phyloP scores from a whole-genome alignment of 345 rosid genomes.

The Dipteronia sinensis region DNA sequence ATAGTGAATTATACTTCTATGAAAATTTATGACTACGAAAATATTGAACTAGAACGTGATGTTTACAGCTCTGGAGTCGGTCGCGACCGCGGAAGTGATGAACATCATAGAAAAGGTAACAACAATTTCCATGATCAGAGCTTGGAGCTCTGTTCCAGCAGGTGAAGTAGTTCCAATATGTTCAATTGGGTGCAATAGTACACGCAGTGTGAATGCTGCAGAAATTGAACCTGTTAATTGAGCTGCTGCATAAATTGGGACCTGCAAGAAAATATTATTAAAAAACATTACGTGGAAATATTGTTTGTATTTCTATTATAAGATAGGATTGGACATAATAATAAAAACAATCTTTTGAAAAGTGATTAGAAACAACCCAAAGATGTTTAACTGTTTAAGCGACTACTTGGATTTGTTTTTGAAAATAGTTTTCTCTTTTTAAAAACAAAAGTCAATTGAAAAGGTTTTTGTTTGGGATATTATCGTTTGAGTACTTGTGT shows the following conservation, averaged over 20 bases:
- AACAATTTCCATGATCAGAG: constrained; percentile 53
- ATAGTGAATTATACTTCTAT: not conserved
- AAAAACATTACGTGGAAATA: too few relatives aligned
- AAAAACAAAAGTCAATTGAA: too few relatives aligned
- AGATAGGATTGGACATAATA: too few relatives aligned
- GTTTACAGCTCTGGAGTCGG: constrained; percentile 49
- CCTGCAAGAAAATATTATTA: constrained; percentile 27
- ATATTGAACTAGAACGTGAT: not conserved
- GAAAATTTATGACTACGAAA: not conserved
- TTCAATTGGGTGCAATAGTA: constrained; percentile 43
- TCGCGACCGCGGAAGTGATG: constrained; percentile 51
- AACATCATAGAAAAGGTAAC: constrained; percentile 59
- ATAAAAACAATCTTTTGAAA: too few relatives aligned
- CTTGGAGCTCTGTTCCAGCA: constrained; percentile 49
- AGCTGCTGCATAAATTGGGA: constrained; percentile 49
- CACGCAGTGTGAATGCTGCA: constrained; percentile 40
- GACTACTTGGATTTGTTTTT: too few relatives aligned
- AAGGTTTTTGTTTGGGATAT: too few relatives aligned
- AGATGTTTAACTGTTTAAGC: too few relatives aligned
- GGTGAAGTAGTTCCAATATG: constrained; percentile 51
- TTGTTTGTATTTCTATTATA: too few relatives aligned
- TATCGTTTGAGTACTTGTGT: too few relatives aligned
- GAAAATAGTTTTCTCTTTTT: too few relatives aligned
- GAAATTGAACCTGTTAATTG: too few relatives aligned
- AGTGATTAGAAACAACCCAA: too few relatives aligned